phyloP scores from a whole-genome alignment of 176 grass and related monocot genomes.

The Oryza nivara region DNA sequence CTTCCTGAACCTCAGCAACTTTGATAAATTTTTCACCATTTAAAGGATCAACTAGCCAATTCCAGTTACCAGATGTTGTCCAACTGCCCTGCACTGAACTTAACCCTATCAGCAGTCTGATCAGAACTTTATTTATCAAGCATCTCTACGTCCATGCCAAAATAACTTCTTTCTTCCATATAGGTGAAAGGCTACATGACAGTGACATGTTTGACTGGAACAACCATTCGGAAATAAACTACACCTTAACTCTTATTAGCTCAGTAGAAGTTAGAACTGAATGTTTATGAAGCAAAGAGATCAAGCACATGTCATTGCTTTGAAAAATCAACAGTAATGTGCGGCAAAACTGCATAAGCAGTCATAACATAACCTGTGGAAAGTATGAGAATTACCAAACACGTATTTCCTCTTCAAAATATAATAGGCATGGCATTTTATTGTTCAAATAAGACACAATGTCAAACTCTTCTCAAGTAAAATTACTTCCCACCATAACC shows the following conservation, averaged over 20 bases:
- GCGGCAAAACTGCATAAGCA: neutral
- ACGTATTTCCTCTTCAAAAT: neutral
- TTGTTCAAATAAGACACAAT: no score
- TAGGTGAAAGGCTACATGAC: neutral
- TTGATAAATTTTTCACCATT: conserved; percentile 92
- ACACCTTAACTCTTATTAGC: neutral
- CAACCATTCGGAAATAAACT: neutral
- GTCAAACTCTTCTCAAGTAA: neutral
- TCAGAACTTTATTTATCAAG: neutral
- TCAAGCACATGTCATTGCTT: neutral
- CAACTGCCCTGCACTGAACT: conserved; percentile 87
- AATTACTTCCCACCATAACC: neutral
- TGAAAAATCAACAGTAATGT: neutral
- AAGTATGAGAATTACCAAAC: neutral
- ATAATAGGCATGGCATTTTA: neutral
- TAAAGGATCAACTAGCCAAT: conserved; percentile 79
- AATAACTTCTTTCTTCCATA: neutral
- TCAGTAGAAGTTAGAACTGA: conserved; percentile 4
- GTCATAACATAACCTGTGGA: neutral
- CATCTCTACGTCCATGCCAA: neutral
- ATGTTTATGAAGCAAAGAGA: neutral
- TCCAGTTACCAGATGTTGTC: conserved; percentile 67
- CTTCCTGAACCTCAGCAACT: conserved; percentile 73
- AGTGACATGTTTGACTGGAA: neutral
- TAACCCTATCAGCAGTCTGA: conserved; percentile 1